Conservation (phyloP, 1,284 basidiomycete genomes). For the Earliella scabrosa region DNA sequence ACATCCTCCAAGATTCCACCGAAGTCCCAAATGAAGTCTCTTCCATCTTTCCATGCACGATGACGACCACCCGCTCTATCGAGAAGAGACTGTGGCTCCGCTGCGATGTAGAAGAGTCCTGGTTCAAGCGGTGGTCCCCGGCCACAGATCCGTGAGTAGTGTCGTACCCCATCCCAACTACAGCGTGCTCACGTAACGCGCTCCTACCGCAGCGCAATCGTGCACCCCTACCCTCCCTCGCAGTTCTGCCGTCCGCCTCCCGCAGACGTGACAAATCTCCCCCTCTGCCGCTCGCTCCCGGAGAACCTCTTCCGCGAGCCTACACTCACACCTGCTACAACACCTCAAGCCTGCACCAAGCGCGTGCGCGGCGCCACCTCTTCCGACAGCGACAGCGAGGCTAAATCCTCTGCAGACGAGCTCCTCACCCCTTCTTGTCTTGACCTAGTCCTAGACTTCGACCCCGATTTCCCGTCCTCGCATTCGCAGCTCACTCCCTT, state of each 20-base stretch:
- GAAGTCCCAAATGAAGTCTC: constrained; percentile 47
- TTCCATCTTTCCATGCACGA: constrained; percentile 57
- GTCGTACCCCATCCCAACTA: constrained; percentile 8
- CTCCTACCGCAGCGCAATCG: constrained; percentile 38
- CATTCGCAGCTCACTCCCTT: constrained; percentile 3
- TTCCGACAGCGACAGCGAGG: no score
- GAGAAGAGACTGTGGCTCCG: constrained; percentile 66
- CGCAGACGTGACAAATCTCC: constrained; percentile 57
- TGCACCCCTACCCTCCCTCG: constrained; percentile 57
- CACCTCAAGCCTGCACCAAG: background rate
- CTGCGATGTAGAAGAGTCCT: constrained; percentile 52
- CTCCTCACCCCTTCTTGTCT: background rate
- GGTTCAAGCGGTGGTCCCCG: constrained; percentile 57
- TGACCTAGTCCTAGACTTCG: no score
- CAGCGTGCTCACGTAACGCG: background rate
- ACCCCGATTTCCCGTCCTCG: background rate
- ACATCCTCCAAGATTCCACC: constrained; percentile 51
- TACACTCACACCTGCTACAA: background rate
- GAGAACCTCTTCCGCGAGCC: background rate
- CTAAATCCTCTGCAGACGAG: background rate
- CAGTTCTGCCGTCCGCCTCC: constrained; percentile 54
- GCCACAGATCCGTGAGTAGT: constrained; percentile 39
- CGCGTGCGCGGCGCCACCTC: background rate
- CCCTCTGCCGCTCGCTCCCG: constrained; percentile 64
- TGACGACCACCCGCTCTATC: constrained; percentile 46